Conservation (phyloP, 768 basidiomycete genomes). For the Mycena latifolia region DNA sequence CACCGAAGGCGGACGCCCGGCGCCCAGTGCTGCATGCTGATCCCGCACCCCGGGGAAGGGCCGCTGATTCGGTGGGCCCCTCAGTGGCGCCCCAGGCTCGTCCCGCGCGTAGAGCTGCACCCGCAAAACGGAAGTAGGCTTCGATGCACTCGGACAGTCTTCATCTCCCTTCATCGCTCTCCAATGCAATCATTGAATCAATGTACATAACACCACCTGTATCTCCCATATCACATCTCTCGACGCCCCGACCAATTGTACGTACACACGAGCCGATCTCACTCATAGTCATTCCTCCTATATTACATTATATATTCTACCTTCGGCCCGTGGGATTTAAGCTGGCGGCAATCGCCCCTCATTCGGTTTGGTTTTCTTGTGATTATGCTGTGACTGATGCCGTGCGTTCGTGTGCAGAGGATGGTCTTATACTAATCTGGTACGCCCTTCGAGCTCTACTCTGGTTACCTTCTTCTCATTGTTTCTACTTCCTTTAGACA, state of each 20-base stretch:
- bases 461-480: too few species aligned
- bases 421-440: too few species aligned
- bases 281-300: not conserved
- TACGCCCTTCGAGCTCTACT: too few species aligned
- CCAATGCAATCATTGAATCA: too few species aligned
- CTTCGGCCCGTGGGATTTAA: not conserved
- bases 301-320: not conserved
- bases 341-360: not conserved
- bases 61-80: conserved; percentile 12
- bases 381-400: too few species aligned
- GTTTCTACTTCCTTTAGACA: too few species aligned
- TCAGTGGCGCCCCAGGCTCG: not conserved
- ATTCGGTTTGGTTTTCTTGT: not conserved
- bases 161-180: too few species aligned
- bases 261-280: not conserved
- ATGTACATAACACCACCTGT: not conserved
- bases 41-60: not conserved
- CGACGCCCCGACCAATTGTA: not conserved
- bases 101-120: conserved; percentile 4
- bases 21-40: conserved; percentile 1
- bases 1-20: not conserved
- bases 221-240: not conserved
- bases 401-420: too few species aligned
- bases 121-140: conserved; percentile 5
- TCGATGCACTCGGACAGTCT: not conserved